Percentiles rank a stretch among this genome's conserved stretches.
phyloP scores from a whole-genome alignment of 2,329 filamentous ascomycete species.

The Aspergillus costaricaensis region DNA sequence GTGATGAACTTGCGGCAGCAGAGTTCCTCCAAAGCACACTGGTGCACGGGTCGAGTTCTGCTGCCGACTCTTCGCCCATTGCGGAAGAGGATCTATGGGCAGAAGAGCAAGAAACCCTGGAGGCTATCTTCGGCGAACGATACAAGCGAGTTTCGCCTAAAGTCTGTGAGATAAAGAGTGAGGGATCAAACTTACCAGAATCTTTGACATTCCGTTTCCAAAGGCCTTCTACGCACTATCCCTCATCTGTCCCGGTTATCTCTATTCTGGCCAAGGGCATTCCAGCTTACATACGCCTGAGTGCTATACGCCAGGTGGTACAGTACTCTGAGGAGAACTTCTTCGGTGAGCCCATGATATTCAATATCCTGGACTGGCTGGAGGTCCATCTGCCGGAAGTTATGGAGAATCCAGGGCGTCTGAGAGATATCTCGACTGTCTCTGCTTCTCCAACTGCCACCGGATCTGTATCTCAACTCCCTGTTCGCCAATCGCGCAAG shows the following conservation, averaged over 20 bases:
- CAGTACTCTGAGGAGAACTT: constrained; percentile 70
- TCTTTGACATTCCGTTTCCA: constrained; percentile 65
- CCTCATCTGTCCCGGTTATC: constrained; percentile 66
- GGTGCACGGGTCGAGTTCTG: constrained; percentile 47
- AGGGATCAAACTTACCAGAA: constrained; percentile 48
- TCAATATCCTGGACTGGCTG: constrained; percentile 86
- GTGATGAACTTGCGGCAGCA: constrained; percentile 75
- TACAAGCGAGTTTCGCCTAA: constrained; percentile 63
- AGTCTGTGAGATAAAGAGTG: constrained; percentile 70
- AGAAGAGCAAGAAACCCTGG: constrained; percentile 80
- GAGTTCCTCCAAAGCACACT: constrained; percentile 75
- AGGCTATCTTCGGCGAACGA: constrained; percentile 80
- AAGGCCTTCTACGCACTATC: constrained; percentile 70
- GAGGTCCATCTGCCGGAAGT: constrained; percentile 81
- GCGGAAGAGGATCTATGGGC: constrained; percentile 66
- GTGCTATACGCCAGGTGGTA: constrained; percentile 76
- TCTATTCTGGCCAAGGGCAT: constrained; percentile 68
- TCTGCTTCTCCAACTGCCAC: constrained; percentile 53
- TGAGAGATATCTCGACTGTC: constrained; percentile 81
- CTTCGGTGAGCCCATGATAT: constrained; percentile 85
- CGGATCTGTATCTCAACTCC: constrained; percentile 25
- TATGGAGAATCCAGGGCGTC: constrained; percentile 77
- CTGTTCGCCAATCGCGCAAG: constrained; percentile 32
- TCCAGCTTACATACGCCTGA: constrained; percentile 90
- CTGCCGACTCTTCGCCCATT: constrained; percentile 18